Evolutionary conservation across 2,329 filamentous ascomycete species (phyloP).

Genomic region (Lecanosticta acicola): DNA sequence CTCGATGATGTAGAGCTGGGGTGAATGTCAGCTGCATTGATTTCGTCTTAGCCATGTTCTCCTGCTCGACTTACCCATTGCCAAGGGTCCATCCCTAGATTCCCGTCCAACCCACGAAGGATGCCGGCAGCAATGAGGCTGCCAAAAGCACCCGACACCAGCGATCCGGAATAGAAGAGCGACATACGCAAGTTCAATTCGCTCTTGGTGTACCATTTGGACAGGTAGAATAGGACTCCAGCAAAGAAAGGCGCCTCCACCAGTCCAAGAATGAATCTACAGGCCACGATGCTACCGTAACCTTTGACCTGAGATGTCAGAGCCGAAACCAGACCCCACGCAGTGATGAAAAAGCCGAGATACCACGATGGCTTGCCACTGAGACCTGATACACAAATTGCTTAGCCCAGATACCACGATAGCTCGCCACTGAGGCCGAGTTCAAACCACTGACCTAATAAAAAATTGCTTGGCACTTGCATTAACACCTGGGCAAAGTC

Average conservation of each 20-base stretch:
- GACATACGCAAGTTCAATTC: constrained; percentile 63
- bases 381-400: too few relatives aligned
- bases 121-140: constrained; percentile 58
- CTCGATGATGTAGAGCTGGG: constrained; percentile 41
- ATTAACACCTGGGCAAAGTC: constrained; percentile 23
- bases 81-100: constrained; percentile 55
- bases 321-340: constrained; percentile 66
- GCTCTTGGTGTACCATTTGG: constrained; percentile 63
- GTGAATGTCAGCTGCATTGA: neutral
- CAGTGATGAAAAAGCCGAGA: constrained; percentile 68
- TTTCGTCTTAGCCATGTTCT: neutral
- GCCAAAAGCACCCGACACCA: constrained; percentile 67
- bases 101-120: constrained; percentile 57
- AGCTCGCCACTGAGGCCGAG: constrained; percentile 47
- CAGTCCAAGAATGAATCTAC: constrained; percentile 60
- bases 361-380: constrained; percentile 56
- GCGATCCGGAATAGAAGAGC: constrained; percentile 60
- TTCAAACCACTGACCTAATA: constrained; percentile 71
- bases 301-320: constrained; percentile 27
- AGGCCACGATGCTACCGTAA: constrained; percentile 27
- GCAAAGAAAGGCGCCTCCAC: constrained; percentile 47
- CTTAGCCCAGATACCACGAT: constrained; percentile 61
- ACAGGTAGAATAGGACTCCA: constrained; percentile 53
- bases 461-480: constrained; percentile 59
- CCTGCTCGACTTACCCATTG: constrained; percentile 23